These are phyloP conservation scores for Cryptococcus sp. DNA, from an alignment of 1,284 basidiomycete species.

Conservation along the genomic window DNA sequence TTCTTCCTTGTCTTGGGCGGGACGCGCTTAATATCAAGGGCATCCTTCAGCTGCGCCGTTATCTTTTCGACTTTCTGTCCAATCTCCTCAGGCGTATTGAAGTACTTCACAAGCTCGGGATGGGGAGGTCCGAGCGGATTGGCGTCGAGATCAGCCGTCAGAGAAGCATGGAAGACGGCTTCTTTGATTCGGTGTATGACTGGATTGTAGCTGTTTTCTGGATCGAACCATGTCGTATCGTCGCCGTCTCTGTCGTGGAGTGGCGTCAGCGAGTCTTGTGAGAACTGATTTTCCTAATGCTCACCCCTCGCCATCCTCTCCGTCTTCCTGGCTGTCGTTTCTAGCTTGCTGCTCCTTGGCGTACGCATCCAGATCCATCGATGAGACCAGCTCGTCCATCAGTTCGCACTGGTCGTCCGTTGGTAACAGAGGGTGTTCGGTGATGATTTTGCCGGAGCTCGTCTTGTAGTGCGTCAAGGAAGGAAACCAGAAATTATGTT, in stretches of 20 bases:
- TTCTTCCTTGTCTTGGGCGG: slow-evolving; percentile 53
- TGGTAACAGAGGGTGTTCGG: slow-evolving; percentile 78
- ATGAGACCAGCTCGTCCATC: slow-evolving; percentile 84
- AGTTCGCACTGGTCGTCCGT: slow-evolving; percentile 72
- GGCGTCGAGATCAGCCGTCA: slow-evolving; percentile 69
- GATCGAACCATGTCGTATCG: slow-evolving; percentile 72
- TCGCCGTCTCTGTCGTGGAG: slow-evolving; percentile 5
- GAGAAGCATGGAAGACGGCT: slow-evolving; percentile 83
- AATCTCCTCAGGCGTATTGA: slow-evolving; percentile 71
- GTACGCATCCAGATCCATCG: slow-evolving; percentile 70
- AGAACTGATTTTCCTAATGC: not conserved
- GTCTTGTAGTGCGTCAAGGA: slow-evolving; percentile 75
- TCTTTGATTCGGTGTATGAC: slow-evolving; percentile 88
- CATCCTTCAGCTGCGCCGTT: slow-evolving; percentile 64
- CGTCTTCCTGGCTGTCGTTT: slow-evolving; percentile 15
- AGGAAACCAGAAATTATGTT: slow-evolving; percentile 82
- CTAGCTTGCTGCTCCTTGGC: slow-evolving; percentile 20
- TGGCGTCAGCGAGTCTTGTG: slow-evolving; percentile 1
- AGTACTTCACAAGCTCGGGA: slow-evolving; percentile 77
- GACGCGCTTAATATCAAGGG: slow-evolving; percentile 67
- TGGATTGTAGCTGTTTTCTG: slow-evolving; percentile 78
- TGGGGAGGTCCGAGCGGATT: slow-evolving; percentile 82
- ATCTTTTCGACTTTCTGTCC: slow-evolving; percentile 63
- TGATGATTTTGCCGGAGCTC: slow-evolving; percentile 72
- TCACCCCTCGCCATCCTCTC: slow-evolving; percentile 25